Evolutionary conservation across 2,329 filamentous ascomycete genomes (phyloP), one percentile per base, ranked within the genome.

Genomic region (Aspergillus ruber): DNA sequence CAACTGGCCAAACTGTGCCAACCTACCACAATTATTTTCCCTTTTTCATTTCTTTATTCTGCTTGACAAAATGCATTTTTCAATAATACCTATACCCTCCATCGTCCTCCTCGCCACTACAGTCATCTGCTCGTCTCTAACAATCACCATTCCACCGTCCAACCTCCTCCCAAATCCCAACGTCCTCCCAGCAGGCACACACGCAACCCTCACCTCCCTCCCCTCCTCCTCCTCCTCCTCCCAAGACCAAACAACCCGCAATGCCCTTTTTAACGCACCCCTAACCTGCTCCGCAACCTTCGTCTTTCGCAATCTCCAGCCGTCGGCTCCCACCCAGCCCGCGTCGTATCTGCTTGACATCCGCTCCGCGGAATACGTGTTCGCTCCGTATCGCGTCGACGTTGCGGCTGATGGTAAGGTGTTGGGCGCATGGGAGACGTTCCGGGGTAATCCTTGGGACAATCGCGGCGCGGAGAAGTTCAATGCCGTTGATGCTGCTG

Each of bases 381-480:
- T 96, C 65, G 80, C 82, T 57, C 86, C 89, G 9, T 74, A 94
- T 66, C 79, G 91, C 40, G 79, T 97, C 25, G 93, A 97, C 63
- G 52, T 67, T 44, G 67, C 70, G 33, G 64, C 69, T 18, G 65
- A 71, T 56, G 67, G 68, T 49, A 68, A 74, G 35, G 66, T 76
- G 42, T 74, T 89, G 3, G 71, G 77, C 38, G 83, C 83, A 23
- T 93, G 87, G 85, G 87, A 91, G 74, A 95, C 89, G 21, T 95
- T 84, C 65, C 77, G 89, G 42, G 90, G 89, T 0, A 91, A 95
- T 60, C 87, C 93, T 57, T 96, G 91, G 90, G 82, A 77, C 15
- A 94, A 95, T 65, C 86, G 83, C 62, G 91, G 90, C 13, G 45
- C 53, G 12, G 75, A 74, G 41, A 76, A 74, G 47, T 68, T 69